These are phyloP conservation scores for Kalmanozyma brasiliensis DNA, from an alignment of 1,284 basidiomycete species.

Conservation along the genomic window DNA sequence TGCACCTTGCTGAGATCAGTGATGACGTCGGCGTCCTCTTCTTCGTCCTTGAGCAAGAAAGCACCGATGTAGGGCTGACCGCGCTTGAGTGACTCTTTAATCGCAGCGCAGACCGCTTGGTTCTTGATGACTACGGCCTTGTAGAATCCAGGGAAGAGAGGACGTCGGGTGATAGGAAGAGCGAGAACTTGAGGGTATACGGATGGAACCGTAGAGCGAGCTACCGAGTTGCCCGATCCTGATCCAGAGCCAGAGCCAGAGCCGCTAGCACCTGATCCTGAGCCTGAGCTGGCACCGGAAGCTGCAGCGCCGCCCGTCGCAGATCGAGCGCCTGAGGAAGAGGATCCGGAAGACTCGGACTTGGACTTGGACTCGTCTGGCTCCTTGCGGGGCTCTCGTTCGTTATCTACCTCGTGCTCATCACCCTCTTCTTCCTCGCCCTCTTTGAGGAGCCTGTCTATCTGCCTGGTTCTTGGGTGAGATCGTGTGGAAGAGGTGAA, in stretches of 20 bases:
- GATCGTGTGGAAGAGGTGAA: constrained; percentile 31
- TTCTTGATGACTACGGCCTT: constrained; percentile 68
- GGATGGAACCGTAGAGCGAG: constrained; percentile 60
- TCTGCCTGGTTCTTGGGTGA: constrained; percentile 48
- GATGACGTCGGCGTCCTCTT: constrained; percentile 91
- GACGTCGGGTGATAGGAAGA: constrained; percentile 92
- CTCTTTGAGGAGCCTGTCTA: constrained; percentile 12
- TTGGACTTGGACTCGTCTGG: constrained; percentile 15
- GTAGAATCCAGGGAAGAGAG: constrained; percentile 97
- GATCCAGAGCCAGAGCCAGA: constrained; percentile 37
- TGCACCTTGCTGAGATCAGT: constrained; percentile 88
- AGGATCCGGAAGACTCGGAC: constrained; percentile 28
- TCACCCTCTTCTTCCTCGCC: constrained; percentile 31
- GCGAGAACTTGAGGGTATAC: constrained; percentile 94
- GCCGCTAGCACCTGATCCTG: constrained; percentile 14
- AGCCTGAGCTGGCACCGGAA: constrained; percentile 18
- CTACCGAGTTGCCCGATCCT: constrained; percentile 48
- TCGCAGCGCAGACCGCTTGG: constrained; percentile 88
- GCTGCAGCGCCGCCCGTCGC: constrained; percentile 21
- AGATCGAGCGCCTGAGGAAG: constrained; percentile 18
- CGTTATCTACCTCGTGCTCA: constrained; percentile 41
- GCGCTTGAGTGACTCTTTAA: constrained; percentile 95
- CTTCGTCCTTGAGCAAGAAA: constrained; percentile 94
- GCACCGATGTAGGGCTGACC: constrained; percentile 98
- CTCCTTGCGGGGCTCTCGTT: constrained; percentile 24